A percentile compares a stretch with the other conserved stretches of the same genome.
These are phyloP conservation scores for Phyllosticta citribraziliensis DNA, from an alignment of 2,329 filamentous ascomycete genomes.

Conservation along the genomic window DNA sequence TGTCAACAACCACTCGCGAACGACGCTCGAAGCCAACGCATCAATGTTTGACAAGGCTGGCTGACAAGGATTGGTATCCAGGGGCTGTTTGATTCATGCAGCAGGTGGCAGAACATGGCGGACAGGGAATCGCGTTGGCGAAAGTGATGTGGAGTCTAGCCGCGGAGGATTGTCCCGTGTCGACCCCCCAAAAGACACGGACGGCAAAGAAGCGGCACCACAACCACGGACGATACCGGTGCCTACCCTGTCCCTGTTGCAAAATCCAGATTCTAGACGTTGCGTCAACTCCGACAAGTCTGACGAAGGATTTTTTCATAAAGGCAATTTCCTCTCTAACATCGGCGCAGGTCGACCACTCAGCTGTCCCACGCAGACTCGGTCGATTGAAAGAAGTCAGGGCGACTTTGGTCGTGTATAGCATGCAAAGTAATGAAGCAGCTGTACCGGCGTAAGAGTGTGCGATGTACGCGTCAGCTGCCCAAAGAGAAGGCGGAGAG, in stretches of 20 bases:
- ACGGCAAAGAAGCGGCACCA: not conserved
- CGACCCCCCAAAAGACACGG: not conserved
- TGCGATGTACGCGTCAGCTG: not conserved
- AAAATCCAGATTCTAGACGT: not conserved
- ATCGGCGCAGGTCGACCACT: not conserved
- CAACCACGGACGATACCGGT: not conserved
- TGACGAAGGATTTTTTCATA: not conserved
- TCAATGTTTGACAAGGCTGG: not conserved
- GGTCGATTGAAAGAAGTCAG: not conserved
- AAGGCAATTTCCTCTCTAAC: not conserved
- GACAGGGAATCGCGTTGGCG: not conserved
- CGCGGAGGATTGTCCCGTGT: not conserved
- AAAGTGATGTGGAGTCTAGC: not conserved
- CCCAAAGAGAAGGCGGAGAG: not conserved
- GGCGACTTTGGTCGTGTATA: not conserved
- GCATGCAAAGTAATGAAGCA: not conserved
- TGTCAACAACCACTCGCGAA: not conserved
- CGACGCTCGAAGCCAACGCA: not conserved
- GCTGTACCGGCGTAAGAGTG: not conserved
- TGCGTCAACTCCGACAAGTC: not conserved
- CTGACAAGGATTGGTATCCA: not conserved
- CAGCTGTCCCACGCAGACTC: not conserved
- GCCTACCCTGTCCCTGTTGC: not conserved
- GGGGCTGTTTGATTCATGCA: not conserved
- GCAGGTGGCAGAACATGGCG: not conserved